These are phyloP conservation scores for Chlorella sp. DNA, from an alignment of 139 green algal genomes.

Conservation along the genomic window DNA sequence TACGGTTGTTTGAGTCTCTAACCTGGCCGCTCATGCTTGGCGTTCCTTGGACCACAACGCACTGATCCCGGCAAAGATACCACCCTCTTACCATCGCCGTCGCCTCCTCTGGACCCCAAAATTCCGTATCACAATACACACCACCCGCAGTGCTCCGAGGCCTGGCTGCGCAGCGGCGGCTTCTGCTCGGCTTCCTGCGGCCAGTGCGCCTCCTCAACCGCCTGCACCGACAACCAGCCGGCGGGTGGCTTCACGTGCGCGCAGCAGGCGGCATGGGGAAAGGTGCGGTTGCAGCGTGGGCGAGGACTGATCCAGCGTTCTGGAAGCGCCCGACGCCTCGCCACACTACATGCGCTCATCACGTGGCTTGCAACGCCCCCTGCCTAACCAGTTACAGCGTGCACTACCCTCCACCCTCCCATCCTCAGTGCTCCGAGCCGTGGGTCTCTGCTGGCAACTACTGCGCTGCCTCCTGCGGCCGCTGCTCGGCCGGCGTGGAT, in stretches of 20 bases:
- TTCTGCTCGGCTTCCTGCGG: constrained; percentile 42
- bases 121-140: no score
- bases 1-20: not conserved
- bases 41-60: no score
- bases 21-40: not conserved
- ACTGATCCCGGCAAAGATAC: no score
- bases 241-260: not conserved
- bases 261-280: not conserved
- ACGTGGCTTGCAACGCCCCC: no score
- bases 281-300: not conserved
- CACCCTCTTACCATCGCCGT: no score
- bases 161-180: constrained; percentile 20
- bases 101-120: not conserved
- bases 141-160: constrained; percentile 2
- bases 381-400: no score
- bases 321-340: no score
- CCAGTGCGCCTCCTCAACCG: constrained; percentile 9
- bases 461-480: constrained; percentile 40
- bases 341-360: no score
- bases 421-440: constrained; percentile 21
- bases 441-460: constrained; percentile 32
- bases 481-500: not conserved
- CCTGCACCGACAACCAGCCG: not conserved
- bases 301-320: not conserved
- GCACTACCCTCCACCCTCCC: not conserved